Evolutionary conservation across 495 filamentous ascomycete genomes (phyloP).

Genomic region (Staphylotrichum tortipilum): DNA sequence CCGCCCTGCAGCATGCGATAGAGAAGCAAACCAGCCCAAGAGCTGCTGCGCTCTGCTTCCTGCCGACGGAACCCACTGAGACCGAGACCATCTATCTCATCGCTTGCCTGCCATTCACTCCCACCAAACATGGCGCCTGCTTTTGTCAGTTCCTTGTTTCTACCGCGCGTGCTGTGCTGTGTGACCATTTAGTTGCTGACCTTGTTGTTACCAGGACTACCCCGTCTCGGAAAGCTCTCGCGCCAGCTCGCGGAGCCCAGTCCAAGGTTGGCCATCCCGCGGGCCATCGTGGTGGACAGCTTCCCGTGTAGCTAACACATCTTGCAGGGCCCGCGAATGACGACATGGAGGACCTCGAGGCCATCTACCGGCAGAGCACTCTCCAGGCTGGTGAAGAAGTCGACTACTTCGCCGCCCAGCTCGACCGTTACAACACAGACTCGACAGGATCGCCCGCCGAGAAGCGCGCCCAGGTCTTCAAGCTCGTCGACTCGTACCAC

Average conservation of each 20-base stretch:
- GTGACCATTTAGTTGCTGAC: conserved; percentile 7
- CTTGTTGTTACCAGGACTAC: conserved; percentile 8
- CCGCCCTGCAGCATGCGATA: neutral
- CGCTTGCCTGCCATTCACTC: neutral
- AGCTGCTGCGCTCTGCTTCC: too few species aligned
- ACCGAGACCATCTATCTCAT: neutral
- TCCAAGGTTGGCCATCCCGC: conserved; percentile 12
- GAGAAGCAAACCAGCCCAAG: neutral
- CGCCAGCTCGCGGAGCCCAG: conserved; percentile 11
- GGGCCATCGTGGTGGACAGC: neutral
- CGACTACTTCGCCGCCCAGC: conserved; percentile 37
- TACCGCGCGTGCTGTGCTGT: neutral
- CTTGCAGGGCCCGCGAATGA: conserved; percentile 8
- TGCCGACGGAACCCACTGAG: too few species aligned
- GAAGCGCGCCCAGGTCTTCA: conserved; percentile 35
- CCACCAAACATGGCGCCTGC: conserved; percentile 20
- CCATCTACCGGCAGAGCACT: conserved; percentile 20
- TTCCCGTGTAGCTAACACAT: conserved; percentile 9
- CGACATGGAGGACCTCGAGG: conserved; percentile 21
- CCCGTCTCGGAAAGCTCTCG: conserved; percentile 17
- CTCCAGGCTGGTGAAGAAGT: conserved; percentile 33
- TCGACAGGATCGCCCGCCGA: conserved; percentile 25
- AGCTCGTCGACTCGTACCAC: conserved; percentile 37
- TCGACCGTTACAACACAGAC: conserved; percentile 33
- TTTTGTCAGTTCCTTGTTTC: conserved; percentile 17